Evolutionary conservation across 2,329 filamentous ascomycete genomes (phyloP).

Genomic region (Clonostachys byssicola): DNA sequence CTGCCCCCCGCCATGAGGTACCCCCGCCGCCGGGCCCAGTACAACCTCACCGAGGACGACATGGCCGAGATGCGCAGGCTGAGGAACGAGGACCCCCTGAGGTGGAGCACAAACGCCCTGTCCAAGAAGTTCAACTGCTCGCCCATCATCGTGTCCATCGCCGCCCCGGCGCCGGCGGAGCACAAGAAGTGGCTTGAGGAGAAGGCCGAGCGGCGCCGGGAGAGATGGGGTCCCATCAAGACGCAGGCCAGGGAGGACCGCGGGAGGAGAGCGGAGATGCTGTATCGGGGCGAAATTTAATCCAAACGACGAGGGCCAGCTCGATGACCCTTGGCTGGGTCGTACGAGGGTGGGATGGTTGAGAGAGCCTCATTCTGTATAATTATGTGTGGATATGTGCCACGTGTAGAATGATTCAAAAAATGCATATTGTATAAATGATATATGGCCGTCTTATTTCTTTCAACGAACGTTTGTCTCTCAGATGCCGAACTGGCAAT

Average conservation of each 20-base stretch:
- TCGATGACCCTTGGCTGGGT: not conserved
- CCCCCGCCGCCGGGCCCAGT: conserved; percentile 27
- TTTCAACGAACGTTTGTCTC: too few species aligned
- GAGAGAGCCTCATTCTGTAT: not conserved
- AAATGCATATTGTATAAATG: too few species aligned
- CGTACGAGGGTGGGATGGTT: not conserved
- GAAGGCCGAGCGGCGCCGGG: conserved; percentile 41
- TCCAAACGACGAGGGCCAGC: not conserved
- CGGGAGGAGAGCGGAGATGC: conserved; percentile 45
- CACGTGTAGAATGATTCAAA: too few species aligned
- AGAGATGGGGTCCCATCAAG: conserved; percentile 54
- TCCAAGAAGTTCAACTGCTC: conserved; percentile 53
- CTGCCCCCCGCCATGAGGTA: conserved; percentile 28
- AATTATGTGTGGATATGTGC: too few species aligned
- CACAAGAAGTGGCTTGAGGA: conserved; percentile 40
- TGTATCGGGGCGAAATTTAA: conserved; percentile 48
- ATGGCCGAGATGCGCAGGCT: conserved; percentile 57
- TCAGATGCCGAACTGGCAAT: too few species aligned
- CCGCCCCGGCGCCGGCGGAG: conserved; percentile 41
- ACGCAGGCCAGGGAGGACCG: conserved; percentile 51
- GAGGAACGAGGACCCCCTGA: conserved; percentile 44
- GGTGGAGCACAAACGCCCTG: conserved; percentile 50
- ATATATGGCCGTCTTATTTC: too few species aligned
- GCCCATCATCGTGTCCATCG: conserved; percentile 53
- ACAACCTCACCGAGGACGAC: conserved; percentile 50